These are phyloP conservation scores for Salix caprea DNA, from an alignment of 345 rosid species.

Conservation along the genomic window DNA sequence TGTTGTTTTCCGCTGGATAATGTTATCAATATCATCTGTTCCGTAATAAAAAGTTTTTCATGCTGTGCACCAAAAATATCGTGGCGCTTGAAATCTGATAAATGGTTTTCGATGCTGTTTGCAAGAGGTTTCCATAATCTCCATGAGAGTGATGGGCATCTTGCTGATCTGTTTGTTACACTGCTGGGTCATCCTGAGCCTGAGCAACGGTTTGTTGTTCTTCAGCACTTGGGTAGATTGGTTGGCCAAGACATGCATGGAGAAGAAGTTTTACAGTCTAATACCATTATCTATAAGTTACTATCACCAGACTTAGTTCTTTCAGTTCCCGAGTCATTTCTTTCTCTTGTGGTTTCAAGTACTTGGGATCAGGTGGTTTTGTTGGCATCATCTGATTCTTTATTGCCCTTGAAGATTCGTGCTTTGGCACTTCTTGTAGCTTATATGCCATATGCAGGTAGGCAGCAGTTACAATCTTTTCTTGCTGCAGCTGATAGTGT, in stretches of 20 bases:
- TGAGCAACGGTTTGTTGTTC: slow-evolving; percentile 67
- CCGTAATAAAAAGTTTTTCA: slow-evolving; percentile 42
- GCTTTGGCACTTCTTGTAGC: slow-evolving; percentile 67
- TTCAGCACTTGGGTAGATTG: slow-evolving; percentile 57
- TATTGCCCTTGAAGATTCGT: slow-evolving; percentile 43
- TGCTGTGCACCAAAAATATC: slow-evolving; percentile 61
- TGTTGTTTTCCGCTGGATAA: slow-evolving; percentile 39
- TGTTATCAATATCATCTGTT: slow-evolving; percentile 41
- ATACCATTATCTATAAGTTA: slow-evolving; percentile 30
- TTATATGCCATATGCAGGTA: slow-evolving; percentile 53
- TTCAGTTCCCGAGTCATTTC: slow-evolving; percentile 39
- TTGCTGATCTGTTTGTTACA: slow-evolving; percentile 49
- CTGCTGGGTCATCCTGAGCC: slow-evolving; percentile 75
- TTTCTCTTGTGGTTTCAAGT: slow-evolving; percentile 53
- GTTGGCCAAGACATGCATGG: slow-evolving; percentile 50
- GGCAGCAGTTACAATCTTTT: slow-evolving; percentile 56
- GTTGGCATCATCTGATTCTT: slow-evolving; percentile 62
- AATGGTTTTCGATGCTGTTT: slow-evolving; percentile 55
- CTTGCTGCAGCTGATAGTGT: slow-evolving; percentile 57
- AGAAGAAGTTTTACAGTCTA: slow-evolving; percentile 27
- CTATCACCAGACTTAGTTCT: slow-evolving; percentile 31
- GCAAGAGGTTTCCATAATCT: slow-evolving; percentile 43
- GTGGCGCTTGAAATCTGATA: slow-evolving; percentile 70
- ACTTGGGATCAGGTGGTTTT: slow-evolving; percentile 67
- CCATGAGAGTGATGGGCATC: slow-evolving; percentile 43